These are phyloP conservation scores for Phylloporus arenicola DNA, from an alignment of 768 basidiomycete genomes.

Conservation along the genomic window DNA sequence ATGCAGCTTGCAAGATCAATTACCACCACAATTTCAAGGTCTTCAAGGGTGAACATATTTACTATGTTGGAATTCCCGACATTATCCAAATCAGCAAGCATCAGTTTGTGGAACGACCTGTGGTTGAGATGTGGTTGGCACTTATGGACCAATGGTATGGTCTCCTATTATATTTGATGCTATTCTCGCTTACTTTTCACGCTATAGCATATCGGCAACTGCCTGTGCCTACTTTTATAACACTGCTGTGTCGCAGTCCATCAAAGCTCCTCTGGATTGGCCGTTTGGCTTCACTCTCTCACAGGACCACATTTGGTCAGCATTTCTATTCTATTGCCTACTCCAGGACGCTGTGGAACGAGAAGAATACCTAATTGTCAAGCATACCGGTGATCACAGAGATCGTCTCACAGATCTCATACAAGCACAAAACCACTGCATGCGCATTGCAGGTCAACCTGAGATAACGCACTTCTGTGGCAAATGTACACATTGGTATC, in stretches of 20 bases:
- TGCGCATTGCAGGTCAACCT: background rate
- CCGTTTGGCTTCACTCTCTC: background rate
- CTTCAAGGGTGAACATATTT: background rate
- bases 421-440: background rate
- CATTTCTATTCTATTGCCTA: background rate
- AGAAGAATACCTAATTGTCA: background rate
- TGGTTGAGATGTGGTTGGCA: background rate
- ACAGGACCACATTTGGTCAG: background rate
- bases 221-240: background rate
- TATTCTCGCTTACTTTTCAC: background rate
- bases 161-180: no score
- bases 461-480: conserved; percentile 2
- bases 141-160: conserved; percentile 2
- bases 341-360: background rate
- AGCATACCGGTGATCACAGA: no score
- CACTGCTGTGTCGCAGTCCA: background rate
- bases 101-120: no score
- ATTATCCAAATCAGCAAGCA: conserved; percentile 1
- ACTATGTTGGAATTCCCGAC: conserved; percentile 2
- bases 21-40: no score
- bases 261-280: background rate
- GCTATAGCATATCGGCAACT: background rate
- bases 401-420: background rate
- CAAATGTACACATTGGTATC: background rate
- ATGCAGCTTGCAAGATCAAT: background rate